These are phyloP conservation scores for Nannizziopsis barbatae DNA, from an alignment of 2,329 filamentous ascomycete genomes.

Conservation along the genomic window DNA sequence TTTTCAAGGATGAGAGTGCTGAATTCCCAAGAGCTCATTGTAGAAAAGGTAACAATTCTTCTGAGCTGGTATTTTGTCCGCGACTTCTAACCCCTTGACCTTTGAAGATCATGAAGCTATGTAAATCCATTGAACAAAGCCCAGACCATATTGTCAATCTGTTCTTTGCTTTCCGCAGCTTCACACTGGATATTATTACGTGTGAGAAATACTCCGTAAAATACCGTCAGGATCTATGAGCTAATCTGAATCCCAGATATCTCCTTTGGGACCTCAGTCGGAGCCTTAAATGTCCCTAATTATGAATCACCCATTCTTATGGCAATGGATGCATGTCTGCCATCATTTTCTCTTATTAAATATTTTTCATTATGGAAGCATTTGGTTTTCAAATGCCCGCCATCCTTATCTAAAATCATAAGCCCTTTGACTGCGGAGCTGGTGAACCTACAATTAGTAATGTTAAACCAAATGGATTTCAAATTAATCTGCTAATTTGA, in stretches of 20 bases:
- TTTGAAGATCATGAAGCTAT: constrained; percentile 1
- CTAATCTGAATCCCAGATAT: constrained; percentile 7
- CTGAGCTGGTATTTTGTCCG: background rate
- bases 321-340: constrained; percentile 19
- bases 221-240: background rate
- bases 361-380: constrained; percentile 25
- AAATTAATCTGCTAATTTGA: background rate
- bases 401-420: constrained; percentile 26
- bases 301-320: constrained; percentile 19
- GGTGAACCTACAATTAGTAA: constrained; percentile 29
- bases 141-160: background rate
- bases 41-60: constrained; percentile 14
- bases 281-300: constrained; percentile 17
- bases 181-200: constrained; percentile 18
- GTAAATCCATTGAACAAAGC: constrained; percentile 4
- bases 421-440: constrained; percentile 30
- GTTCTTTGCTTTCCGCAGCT: constrained; percentile 6
- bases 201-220: background rate
- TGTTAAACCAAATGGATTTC: constrained; percentile 10
- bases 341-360: constrained; percentile 18
- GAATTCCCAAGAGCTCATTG: constrained; percentile 16
- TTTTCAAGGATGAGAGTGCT: constrained; percentile 17
- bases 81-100: background rate
- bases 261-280: constrained; percentile 19
- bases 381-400: constrained; percentile 30